Percentiles rank a stretch among this genome's conserved stretches.
phyloP scores from a whole-genome alignment of 306 rosid genomes.

The Rosa chinensis region DNA sequence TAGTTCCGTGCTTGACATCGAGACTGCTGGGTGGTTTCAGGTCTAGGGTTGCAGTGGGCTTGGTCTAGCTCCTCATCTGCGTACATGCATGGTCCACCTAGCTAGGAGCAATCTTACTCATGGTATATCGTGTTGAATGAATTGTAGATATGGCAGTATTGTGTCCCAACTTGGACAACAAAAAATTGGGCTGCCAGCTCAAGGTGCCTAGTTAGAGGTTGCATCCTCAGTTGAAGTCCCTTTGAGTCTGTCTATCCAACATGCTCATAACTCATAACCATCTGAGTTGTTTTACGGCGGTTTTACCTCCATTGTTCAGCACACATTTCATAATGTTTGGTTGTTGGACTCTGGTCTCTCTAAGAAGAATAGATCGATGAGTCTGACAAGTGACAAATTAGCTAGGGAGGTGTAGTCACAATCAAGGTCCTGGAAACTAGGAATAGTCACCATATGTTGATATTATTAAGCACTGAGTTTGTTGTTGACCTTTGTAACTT shows the following conservation, averaged over 20 bases:
- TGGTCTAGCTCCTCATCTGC: not conserved
- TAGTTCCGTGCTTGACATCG: not conserved
- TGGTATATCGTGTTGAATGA: not conserved
- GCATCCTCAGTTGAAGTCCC: slow-evolving; percentile 35
- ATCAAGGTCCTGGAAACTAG: slow-evolving; percentile 2
- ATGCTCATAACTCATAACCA: not conserved
- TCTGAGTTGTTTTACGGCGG: not conserved
- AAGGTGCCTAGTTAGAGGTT: slow-evolving; percentile 34
- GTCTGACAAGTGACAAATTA: not conserved
- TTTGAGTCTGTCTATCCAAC: slow-evolving; percentile 29
- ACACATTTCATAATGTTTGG: slow-evolving; percentile 1
- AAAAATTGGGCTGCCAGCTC: slow-evolving; percentile 42
- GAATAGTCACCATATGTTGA: not conserved
- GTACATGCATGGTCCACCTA: not conserved
- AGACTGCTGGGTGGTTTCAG: not conserved
- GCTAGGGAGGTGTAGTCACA: not conserved
- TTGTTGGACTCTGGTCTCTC: slow-evolving; percentile 12
- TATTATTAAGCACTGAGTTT: not conserved
- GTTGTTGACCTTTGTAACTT: not conserved
- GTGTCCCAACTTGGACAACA: slow-evolving; percentile 16
- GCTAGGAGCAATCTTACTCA: not conserved
- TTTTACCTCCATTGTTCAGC: not conserved
- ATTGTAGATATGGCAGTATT: slow-evolving; percentile 12
- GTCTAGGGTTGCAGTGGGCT: not conserved
- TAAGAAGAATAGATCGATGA: not conserved